Conservation (phyloP, 352 stramenopile species). For the Phytophthora pini region DNA sequence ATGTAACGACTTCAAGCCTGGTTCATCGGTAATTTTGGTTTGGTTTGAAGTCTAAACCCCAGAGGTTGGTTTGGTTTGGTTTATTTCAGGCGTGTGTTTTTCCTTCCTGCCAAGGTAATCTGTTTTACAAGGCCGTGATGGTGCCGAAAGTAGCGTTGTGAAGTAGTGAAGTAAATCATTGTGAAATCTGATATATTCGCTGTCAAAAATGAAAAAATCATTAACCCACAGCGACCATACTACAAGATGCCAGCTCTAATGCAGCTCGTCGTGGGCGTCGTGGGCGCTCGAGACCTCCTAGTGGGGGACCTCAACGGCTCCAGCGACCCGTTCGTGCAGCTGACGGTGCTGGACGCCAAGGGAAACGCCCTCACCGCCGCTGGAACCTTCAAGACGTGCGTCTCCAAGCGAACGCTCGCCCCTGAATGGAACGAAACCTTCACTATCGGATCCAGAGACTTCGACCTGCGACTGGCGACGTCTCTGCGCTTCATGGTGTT, state of each 20-base stretch:
- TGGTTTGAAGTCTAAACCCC: too few species aligned
- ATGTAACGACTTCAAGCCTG: too few species aligned
- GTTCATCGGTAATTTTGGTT: too few species aligned
- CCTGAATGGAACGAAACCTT: slow-evolving; percentile 61
- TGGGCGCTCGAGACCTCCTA: slow-evolving; percentile 64
- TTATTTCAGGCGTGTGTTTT: too few species aligned
- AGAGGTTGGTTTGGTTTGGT: too few species aligned
- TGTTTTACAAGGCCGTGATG: too few species aligned
- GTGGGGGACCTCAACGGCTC: slow-evolving; percentile 72
- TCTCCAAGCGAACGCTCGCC: slow-evolving; percentile 55
- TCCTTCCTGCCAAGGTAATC: too few species aligned
- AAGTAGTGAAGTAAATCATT: too few species aligned
- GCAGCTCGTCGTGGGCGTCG: slow-evolving; percentile 56
- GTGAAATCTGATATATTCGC: too few species aligned
- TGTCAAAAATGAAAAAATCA: too few species aligned
- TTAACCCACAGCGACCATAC: neutral
- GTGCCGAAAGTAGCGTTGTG: too few species aligned
- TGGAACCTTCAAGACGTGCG: slow-evolving; percentile 53
- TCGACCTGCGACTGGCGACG: slow-evolving; percentile 70
- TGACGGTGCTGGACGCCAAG: slow-evolving; percentile 61
- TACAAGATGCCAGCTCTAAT: slow-evolving; percentile 20
- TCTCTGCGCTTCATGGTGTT: slow-evolving; percentile 64
- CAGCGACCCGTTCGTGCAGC: slow-evolving; percentile 74
- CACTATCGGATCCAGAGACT: slow-evolving; percentile 45
- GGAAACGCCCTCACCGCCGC: slow-evolving; percentile 46